Evolutionary conservation across 2,329 filamentous ascomycete genomes (phyloP).

Genomic region (Penicillium sp.): DNA sequence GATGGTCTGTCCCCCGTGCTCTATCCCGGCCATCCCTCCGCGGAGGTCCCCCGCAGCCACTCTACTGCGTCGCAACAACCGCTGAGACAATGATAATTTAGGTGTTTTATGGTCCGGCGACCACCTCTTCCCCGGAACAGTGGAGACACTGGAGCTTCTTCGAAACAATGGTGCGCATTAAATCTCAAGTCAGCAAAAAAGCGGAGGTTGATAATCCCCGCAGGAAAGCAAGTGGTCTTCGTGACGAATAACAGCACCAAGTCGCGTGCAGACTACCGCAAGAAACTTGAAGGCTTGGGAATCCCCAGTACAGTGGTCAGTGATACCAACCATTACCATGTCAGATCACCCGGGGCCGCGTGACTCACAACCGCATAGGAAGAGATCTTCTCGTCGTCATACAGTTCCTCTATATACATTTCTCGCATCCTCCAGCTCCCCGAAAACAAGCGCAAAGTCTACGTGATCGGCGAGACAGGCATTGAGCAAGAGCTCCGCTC

Average conservation of each 20-base stretch:
- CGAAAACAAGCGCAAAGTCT: slow-evolving; percentile 83
- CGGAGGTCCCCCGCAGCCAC: neutral
- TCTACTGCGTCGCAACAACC: slow-evolving; percentile 24
- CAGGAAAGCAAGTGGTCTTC: slow-evolving; percentile 89
- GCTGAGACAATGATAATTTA: slow-evolving; percentile 49
- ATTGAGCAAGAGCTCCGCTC: slow-evolving; percentile 83
- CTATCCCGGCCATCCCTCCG: slow-evolving; percentile 3
- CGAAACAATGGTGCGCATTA: slow-evolving; percentile 66
- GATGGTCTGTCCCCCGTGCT: slow-evolving; percentile 65
- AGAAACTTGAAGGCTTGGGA: slow-evolving; percentile 78
- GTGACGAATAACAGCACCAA: slow-evolving; percentile 99
- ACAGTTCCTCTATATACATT: slow-evolving; percentile 95
- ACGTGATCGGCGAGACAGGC: slow-evolving; percentile 84
- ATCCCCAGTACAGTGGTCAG: slow-evolving; percentile 69
- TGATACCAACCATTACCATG: neutral
- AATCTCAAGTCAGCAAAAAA: neutral
- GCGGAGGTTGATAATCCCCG: slow-evolving; percentile 5
- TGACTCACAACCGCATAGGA: slow-evolving; percentile 51
- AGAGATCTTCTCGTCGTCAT: slow-evolving; percentile 94
- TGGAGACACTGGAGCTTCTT: slow-evolving; percentile 80
- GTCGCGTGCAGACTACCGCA: slow-evolving; percentile 84
- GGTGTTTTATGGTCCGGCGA: slow-evolving; percentile 97
- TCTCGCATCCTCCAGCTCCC: slow-evolving; percentile 82
- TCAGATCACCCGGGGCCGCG: neutral
- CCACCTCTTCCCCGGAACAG: slow-evolving; percentile 78